Evolutionary conservation across 1,284 basidiomycete genomes (phyloP).

Genomic region (Pseudozyma thailandica): DNA sequence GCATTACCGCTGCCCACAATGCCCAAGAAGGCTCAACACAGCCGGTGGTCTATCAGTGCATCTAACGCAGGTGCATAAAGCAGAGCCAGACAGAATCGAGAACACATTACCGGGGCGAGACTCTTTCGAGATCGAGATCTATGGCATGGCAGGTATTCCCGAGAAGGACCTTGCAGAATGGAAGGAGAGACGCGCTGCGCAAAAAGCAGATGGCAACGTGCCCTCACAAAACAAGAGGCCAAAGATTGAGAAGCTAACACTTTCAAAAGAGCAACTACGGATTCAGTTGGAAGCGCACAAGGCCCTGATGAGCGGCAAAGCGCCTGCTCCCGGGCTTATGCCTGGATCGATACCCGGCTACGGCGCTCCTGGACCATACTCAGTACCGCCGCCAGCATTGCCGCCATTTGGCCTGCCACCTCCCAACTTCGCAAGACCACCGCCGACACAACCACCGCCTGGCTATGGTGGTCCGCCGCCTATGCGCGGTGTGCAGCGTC

Average conservation of each 20-base stretch:
- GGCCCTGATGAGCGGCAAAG: conserved; percentile 82
- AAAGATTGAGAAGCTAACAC: conserved; percentile 81
- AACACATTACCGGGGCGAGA: conserved; percentile 95
- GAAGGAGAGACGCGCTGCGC: conserved; percentile 76
- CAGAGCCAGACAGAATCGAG: conserved; percentile 94
- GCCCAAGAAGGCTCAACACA: conserved; percentile 92
- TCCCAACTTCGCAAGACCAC: conserved; percentile 34
- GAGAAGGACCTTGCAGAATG: conserved; percentile 93
- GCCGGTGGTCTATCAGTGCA: conserved; percentile 98
- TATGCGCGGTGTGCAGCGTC: conserved; percentile 4
- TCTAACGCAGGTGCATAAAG: conserved; percentile 97
- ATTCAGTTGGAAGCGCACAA: conserved; percentile 89
- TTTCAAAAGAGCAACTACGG: conserved; percentile 78
- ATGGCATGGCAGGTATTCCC: conserved; percentile 98
- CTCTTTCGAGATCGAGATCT: conserved; percentile 98
- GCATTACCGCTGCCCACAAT: conserved; percentile 97
- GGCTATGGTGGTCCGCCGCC: conserved; percentile 24
- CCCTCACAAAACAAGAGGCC: conserved; percentile 78
- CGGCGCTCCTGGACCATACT: conserved; percentile 31
- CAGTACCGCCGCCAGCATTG: conserved; percentile 34
- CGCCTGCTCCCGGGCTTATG: conserved; percentile 40
- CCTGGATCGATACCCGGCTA: conserved; percentile 30
- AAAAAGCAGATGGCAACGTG: conserved; percentile 32
- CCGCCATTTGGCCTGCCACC: conserved; percentile 26
- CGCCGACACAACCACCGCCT: conserved; percentile 32